Conservation (phyloP, 352 stramenopile species). For the Globisporangium lucens region DNA sequence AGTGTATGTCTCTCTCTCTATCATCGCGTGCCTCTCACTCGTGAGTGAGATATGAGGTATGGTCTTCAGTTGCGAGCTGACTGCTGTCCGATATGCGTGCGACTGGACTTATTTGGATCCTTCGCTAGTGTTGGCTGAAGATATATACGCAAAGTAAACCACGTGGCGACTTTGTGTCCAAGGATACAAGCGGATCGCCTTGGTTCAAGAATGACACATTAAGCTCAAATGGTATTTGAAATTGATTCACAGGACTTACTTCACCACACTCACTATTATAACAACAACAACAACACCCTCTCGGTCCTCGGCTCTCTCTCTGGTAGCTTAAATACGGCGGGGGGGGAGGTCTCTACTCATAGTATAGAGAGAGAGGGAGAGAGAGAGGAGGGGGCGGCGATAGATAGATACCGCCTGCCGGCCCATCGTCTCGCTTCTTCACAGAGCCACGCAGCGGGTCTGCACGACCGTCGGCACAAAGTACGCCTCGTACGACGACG, state of each 20-base stretch:
- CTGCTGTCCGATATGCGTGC: neutral
- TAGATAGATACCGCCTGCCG: neutral
- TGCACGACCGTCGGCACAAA: constrained; percentile 16
- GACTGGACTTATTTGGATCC: too few relatives aligned
- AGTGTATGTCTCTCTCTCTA: neutral
- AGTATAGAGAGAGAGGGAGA: constrained; percentile 1
- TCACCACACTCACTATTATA: too few relatives aligned
- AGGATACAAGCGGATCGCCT: neutral
- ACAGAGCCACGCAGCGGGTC: constrained; percentile 16
- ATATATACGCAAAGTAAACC: neutral
- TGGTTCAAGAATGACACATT: too few relatives aligned
- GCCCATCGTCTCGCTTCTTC: neutral
- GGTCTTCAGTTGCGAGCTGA: neutral
- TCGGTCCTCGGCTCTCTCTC: neutral
- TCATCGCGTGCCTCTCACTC: neutral
- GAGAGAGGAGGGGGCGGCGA: neutral
- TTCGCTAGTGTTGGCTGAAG: neutral
- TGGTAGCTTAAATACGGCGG: neutral
- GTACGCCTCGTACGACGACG: constrained; percentile 9
- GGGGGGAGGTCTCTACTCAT: neutral
- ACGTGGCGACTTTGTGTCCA: too few relatives aligned
- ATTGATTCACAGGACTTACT: too few relatives aligned
- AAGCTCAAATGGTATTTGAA: too few relatives aligned
- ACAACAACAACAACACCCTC: too few relatives aligned
- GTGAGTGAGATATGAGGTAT: neutral